phyloP scores from a whole-genome alignment of 805 yeast genomes.

The Kuraishia hungarica region DNA sequence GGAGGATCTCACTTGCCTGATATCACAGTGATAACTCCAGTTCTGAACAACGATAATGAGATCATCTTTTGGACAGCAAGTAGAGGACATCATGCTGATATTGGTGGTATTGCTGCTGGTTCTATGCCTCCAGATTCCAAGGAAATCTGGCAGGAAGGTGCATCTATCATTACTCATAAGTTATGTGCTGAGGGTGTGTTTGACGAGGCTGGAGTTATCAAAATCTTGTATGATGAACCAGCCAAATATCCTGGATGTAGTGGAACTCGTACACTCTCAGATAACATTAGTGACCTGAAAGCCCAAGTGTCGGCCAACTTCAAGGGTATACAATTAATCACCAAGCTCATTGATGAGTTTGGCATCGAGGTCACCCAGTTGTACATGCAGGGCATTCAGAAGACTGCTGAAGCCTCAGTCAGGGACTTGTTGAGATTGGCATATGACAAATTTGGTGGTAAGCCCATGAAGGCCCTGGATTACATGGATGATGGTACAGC shows the following conservation, averaged over 20 bases:
- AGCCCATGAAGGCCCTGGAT: constrained; percentile 35
- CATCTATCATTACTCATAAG: constrained; percentile 42
- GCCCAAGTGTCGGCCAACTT: constrained; percentile 46
- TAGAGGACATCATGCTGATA: constrained; percentile 56
- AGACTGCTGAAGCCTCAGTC: constrained; percentile 40
- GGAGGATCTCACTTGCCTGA: constrained; percentile 43
- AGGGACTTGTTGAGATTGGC: constrained; percentile 20
- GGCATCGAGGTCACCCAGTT: constrained; percentile 31
- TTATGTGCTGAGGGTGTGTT: constrained; percentile 39
- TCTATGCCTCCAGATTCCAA: constrained; percentile 48
- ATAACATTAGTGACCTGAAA: constrained; percentile 41
- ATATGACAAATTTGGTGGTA: constrained; percentile 30
- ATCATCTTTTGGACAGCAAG: constrained; percentile 47
- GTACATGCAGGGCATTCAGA: constrained; percentile 37
- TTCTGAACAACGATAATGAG: constrained; percentile 30
- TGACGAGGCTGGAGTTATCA: constrained; percentile 41
- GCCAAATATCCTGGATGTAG: constrained; percentile 38
- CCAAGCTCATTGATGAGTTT: constrained; percentile 34
- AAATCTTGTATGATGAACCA: constrained; percentile 38
- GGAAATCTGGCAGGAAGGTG: constrained; percentile 48
- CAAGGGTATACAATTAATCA: constrained; percentile 37
- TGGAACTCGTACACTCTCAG: constrained; percentile 45
- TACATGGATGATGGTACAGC: constrained; percentile 50
- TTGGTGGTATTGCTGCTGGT: constrained; percentile 54
- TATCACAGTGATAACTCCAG: constrained; percentile 51